phyloP scores from a whole-genome alignment of 2,329 filamentous ascomycete genomes.

The Microascus cirrosus region DNA sequence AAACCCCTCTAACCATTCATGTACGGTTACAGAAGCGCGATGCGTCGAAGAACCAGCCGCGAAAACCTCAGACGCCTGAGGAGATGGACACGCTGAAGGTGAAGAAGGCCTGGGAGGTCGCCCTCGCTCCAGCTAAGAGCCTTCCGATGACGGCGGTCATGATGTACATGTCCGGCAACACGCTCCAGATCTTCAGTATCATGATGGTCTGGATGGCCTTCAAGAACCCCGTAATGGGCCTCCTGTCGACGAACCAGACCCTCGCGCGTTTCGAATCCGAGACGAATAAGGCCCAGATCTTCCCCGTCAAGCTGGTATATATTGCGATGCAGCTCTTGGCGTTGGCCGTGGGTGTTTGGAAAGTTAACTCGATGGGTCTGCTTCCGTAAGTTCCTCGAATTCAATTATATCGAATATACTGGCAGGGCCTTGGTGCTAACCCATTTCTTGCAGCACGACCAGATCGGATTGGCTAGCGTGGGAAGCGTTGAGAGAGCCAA shows the following conservation, averaged over 20 bases:
- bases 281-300: conserved; percentile 58
- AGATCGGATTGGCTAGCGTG: conserved; percentile 96
- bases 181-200: conserved; percentile 96
- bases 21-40: conserved; percentile 32
- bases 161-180: conserved; percentile 99
- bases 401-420: not conserved
- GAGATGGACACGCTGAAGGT: conserved; percentile 94
- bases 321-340: conserved; percentile 78
- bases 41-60: conserved; percentile 35
- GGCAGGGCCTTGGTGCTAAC: not conserved
- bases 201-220: conserved; percentile 99
- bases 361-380: conserved; percentile 91
- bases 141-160: conserved; percentile 98
- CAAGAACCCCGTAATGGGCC: conserved; percentile 83
- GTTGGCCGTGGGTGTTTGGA: conserved; percentile 82
- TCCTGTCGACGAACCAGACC: conserved; percentile 73
- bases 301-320: conserved; percentile 80
- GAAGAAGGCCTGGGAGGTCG: conserved; percentile 98
- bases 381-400: conserved; percentile 56
- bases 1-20: not conserved
- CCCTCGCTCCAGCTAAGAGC: conserved; percentile 83
- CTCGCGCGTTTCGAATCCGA: conserved; percentile 87
- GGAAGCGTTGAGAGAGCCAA: conserved; percentile 63
- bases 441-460: conserved; percentile 55
- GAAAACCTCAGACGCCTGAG: conserved; percentile 60